Evolutionary conservation across 2,329 filamentous ascomycete genomes (phyloP), one percentile per base, ranked within the genome.

Genomic region (Aspergillus versicolor): DNA sequence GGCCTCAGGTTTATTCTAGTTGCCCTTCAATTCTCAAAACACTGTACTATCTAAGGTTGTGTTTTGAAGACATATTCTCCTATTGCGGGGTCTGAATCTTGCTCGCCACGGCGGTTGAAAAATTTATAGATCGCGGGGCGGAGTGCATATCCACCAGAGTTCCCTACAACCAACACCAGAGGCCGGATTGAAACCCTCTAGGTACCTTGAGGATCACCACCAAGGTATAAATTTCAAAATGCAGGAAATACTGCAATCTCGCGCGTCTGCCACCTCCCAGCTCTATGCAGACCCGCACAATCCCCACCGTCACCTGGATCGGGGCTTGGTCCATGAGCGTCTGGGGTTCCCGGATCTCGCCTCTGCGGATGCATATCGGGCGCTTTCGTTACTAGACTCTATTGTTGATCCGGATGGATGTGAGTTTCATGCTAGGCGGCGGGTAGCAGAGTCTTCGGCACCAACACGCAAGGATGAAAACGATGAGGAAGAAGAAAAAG

Each of bases 291-390:
- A 75, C 46, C 73, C 75, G 2, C 76, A 79, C 63, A 77, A 77
- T 54, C 74, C 75, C 6, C 65, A 71, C 37, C 63, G 70, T 4
- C 72, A 78, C 58, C 67, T 79, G 12, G 65, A 71, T 27, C 85
- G 92, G 32, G 91, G 91, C 22, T 77, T 83, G 34, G 79, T 89
- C 42, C 86, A 97, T 73, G 83, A 86, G 15, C 79, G 85, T 45
- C 81, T 97, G 46, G 90, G 86, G 38, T 97, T 96, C 73, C 91
- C 91, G 0, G 94, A 99, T 72, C 84, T 99, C 40, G 92, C 92
- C 5, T 88, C 88, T 11, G 91, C 91, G 34, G 92, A 97, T 78
- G 91, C 91, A 5, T 97, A 97, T 72, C 88, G 89, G 54, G 92
- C 92, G 1, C 81, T 97, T n/a, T 83, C 96, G 4, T 79, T 99